These are phyloP conservation scores for Verbascum thapsus DNA, from an alignment of 257 asterid species.

Conservation along the genomic window DNA sequence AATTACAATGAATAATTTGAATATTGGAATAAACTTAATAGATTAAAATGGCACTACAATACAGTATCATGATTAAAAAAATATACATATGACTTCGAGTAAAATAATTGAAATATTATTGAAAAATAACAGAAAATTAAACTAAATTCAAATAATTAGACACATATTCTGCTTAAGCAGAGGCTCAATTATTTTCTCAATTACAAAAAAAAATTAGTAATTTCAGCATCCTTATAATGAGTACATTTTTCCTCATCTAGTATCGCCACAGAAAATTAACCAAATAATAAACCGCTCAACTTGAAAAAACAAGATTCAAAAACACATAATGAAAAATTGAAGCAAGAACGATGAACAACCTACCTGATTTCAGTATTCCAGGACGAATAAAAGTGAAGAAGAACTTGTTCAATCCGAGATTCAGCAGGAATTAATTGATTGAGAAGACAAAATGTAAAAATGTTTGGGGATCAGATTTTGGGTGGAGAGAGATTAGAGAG, in stretches of 20 bases:
- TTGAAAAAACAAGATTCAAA: constrained; percentile 3
- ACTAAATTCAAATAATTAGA: background rate
- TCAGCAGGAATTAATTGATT: constrained; percentile 7
- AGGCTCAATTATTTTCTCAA: constrained; percentile 3
- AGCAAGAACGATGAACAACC: background rate
- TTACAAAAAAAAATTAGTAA: background rate
- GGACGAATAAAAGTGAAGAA: too few relatives aligned
- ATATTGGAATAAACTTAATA: background rate
- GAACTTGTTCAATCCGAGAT: too few relatives aligned
- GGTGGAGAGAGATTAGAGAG: constrained; percentile 51
- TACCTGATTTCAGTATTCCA: constrained; percentile 28
- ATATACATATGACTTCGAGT: background rate
- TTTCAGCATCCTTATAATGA: constrained; percentile 7
- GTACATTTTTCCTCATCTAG: background rate
- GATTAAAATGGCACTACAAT: constrained; percentile 1
- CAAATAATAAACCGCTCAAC: background rate
- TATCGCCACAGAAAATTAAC: constrained; percentile 6
- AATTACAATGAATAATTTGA: background rate
- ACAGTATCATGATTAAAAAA: background rate
- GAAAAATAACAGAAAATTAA: background rate
- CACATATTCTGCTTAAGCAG: background rate
- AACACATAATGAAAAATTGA: background rate
- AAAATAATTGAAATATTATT: background rate
- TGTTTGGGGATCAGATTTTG: constrained; percentile 31
- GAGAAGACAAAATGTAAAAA: background rate